These are phyloP conservation scores for Boletellus sp. DNA, from an alignment of 768 basidiomycete genomes.

Conservation along the genomic window DNA sequence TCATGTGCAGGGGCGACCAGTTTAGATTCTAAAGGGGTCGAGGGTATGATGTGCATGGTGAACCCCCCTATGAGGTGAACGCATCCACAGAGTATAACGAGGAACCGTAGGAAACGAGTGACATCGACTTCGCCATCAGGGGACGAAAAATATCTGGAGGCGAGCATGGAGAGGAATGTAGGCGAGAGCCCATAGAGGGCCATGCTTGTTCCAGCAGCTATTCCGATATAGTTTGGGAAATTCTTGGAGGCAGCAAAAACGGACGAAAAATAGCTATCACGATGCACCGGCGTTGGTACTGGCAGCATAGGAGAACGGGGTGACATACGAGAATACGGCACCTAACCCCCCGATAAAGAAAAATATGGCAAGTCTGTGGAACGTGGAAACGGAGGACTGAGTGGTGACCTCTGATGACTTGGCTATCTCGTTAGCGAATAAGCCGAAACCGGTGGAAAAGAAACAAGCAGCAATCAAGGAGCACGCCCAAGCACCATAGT, in stretches of 20 bases:
- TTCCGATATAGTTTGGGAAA: constrained; percentile 62
- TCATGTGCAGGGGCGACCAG: not conserved
- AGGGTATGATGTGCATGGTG: constrained; percentile 32
- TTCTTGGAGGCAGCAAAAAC: constrained; percentile 71
- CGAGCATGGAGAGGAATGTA: constrained; percentile 63
- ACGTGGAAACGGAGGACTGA: constrained; percentile 41
- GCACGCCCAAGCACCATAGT: constrained; percentile 62
- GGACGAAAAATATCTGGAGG: constrained; percentile 57
- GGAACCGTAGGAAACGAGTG: constrained; percentile 51
- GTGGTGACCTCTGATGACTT: constrained; percentile 38
- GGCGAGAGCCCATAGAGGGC: constrained; percentile 82
- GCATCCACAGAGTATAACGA: constrained; percentile 50
- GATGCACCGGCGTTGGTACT: not conserved
- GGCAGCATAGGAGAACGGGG: not conserved
- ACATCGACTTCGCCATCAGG: constrained; percentile 42
- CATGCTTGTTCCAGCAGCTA: constrained; percentile 64
- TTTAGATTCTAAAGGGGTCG: constrained; percentile 3
- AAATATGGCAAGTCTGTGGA: constrained; percentile 49
- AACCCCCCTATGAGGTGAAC: constrained; percentile 55
- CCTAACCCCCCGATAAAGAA: constrained; percentile 67
- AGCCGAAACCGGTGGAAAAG: constrained; percentile 57
- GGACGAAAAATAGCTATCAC: constrained; percentile 59
- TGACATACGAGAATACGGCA: constrained; percentile 67
- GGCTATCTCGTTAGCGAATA: constrained; percentile 59
- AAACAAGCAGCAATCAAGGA: constrained; percentile 59